phyloP scores from a whole-genome alignment of 805 yeast genomes.

The Yarrowia sp. region DNA sequence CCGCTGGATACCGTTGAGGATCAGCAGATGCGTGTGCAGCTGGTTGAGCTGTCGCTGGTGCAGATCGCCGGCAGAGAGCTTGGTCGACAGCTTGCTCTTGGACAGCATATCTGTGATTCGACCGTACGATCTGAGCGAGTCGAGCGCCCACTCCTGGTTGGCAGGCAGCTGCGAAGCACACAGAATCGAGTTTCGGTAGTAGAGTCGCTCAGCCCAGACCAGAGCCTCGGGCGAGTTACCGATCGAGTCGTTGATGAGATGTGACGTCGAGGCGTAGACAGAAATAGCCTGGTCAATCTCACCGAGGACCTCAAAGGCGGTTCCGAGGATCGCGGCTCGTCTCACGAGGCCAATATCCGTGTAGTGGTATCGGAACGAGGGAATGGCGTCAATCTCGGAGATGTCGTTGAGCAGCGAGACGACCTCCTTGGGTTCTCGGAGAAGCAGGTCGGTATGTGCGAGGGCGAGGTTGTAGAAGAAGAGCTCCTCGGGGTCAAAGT shows the following conservation, averaged over 20 bases:
- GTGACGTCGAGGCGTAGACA: conserved; percentile 26
- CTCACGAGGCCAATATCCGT: conserved; percentile 30
- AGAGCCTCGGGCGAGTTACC: conserved; percentile 42
- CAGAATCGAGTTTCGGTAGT: conserved; percentile 30
- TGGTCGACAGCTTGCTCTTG: conserved; percentile 14
- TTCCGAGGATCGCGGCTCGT: conserved; percentile 33
- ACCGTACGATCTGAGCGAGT: conserved; percentile 29
- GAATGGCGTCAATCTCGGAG: conserved; percentile 24
- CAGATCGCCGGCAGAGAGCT: conserved; percentile 18
- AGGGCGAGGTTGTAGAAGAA: conserved; percentile 28
- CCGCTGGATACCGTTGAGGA: conserved; percentile 25
- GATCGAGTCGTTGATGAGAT: conserved; percentile 10
- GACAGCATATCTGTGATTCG: conserved; percentile 26
- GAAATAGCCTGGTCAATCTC: conserved; percentile 31
- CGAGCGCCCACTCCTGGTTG: conserved; percentile 27
- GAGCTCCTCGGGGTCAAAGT: conserved; percentile 26
- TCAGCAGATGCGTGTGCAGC: conserved; percentile 26
- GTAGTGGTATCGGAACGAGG: conserved; percentile 27
- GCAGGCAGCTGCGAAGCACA: conserved; percentile 27
- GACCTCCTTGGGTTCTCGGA: conserved; percentile 29
- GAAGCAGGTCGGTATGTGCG: conserved; percentile 31
- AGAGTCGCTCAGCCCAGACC: conserved; percentile 45
- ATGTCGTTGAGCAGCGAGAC: conserved; percentile 27
- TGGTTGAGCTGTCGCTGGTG: conserved; percentile 26
- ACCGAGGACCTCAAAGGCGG: conserved; percentile 31